These are phyloP conservation scores for Cyberlindnera euphorbiiphila DNA, from an alignment of 805 yeast species.

Conservation along the genomic window DNA sequence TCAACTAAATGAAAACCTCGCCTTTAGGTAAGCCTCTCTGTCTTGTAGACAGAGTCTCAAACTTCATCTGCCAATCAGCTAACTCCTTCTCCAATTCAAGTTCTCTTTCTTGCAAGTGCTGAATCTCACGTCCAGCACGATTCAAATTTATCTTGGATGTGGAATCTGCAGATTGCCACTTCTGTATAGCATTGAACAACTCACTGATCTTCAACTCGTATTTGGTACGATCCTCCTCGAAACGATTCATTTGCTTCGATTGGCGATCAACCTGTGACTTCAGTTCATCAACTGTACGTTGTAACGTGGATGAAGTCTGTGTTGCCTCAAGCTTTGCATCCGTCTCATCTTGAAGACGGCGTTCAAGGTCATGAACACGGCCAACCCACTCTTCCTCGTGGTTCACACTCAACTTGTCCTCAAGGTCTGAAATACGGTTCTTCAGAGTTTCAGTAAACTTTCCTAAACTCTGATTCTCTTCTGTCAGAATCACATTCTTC, in stretches of 20 bases:
- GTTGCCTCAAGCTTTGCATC: slow-evolving; percentile 47
- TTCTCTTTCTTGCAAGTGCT: slow-evolving; percentile 50
- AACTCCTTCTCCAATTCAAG: slow-evolving; percentile 53
- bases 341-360: slow-evolving; percentile 43
- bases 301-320: slow-evolving; percentile 46
- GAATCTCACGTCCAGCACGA: slow-evolving; percentile 53
- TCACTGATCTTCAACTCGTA: slow-evolving; percentile 48
- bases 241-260: slow-evolving; percentile 43
- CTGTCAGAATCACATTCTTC: slow-evolving; percentile 51
- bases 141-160: slow-evolving; percentile 40
- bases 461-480: slow-evolving; percentile 64
- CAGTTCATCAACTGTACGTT: slow-evolving; percentile 51
- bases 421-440: slow-evolving; percentile 41
- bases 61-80: slow-evolving; percentile 48
- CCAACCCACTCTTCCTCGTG: slow-evolving; percentile 57
- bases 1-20: slow-evolving; percentile 26
- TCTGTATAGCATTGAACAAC: slow-evolving; percentile 40
- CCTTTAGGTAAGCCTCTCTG: slow-evolving; percentile 19
- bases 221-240: slow-evolving; percentile 56
- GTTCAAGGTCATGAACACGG: slow-evolving; percentile 51
- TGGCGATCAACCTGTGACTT: slow-evolving; percentile 50
- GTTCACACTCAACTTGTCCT: slow-evolving; percentile 45
- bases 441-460: slow-evolving; percentile 51
- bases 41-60: slow-evolving; percentile 25
- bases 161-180: slow-evolving; percentile 42